These are phyloP conservation scores for Peronosclerospora sorghi DNA, from an alignment of 352 stramenopile genomes.

Conservation along the genomic window DNA sequence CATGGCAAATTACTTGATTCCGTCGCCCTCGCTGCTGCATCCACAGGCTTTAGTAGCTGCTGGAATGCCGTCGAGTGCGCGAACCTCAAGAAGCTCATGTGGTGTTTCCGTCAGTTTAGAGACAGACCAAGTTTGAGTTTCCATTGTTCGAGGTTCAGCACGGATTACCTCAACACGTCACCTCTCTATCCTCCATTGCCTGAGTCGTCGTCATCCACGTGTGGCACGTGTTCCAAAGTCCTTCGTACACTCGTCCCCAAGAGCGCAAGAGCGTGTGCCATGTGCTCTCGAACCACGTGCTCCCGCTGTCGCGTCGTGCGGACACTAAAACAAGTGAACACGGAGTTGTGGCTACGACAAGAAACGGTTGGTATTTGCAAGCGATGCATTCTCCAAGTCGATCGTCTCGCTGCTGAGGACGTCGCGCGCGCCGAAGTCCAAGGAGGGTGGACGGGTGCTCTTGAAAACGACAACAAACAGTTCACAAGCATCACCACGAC, in stretches of 20 bases:
- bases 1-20: conserved; percentile 28
- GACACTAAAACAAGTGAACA: conserved; percentile 22
- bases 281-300: conserved; percentile 14
- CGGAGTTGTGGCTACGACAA: conserved; percentile 15
- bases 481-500: conserved; percentile 2
- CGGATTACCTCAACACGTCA: background rate
- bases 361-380: conserved; percentile 23
- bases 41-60: conserved; percentile 31
- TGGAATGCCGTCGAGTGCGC: conserved; percentile 37
- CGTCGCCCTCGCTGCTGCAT: conserved; percentile 28
- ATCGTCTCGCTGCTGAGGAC: conserved; percentile 15
- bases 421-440: conserved; percentile 18
- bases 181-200: background rate
- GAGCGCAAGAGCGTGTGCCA: conserved; percentile 5
- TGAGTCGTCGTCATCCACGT: conserved; percentile 3
- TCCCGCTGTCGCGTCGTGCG: conserved; percentile 18
- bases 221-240: conserved; percentile 18
- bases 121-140: conserved; percentile 13
- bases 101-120: conserved; percentile 17
- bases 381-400: conserved; percentile 16
- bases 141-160: conserved; percentile 9
- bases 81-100: conserved; percentile 41
- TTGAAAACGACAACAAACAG: background rate
- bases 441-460: conserved; percentile 1
- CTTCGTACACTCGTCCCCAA: conserved; percentile 7